A percentile compares a stretch with the other conserved stretches of the same genome.
Conservation (phyloP, 1,284 basidiomycete genomes). For the Leccinum angustisporum region DNA sequence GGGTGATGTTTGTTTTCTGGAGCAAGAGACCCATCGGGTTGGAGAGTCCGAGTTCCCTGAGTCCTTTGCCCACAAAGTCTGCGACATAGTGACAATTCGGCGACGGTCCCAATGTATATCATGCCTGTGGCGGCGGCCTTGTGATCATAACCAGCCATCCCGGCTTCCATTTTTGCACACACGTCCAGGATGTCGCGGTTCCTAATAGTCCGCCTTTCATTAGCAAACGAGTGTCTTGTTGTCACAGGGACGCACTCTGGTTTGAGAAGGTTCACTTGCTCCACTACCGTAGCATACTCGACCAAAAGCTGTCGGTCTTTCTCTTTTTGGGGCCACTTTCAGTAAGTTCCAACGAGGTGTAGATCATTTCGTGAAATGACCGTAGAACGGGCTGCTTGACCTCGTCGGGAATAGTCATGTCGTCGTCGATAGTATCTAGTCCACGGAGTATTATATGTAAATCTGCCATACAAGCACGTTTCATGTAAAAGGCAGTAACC, state of each 20-base stretch:
- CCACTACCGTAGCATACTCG: constrained; percentile 73
- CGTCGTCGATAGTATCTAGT: constrained; percentile 96
- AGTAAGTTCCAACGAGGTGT: constrained; percentile 87
- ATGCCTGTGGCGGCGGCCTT: constrained; percentile 64
- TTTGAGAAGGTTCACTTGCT: constrained; percentile 73
- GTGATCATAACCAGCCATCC: constrained; percentile 95
- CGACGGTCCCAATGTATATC: constrained; percentile 70
- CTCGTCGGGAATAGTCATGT: constrained; percentile 91
- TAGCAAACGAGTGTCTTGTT: neutral
- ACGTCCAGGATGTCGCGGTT: constrained; percentile 83
- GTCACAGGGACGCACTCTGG: constrained; percentile 50
- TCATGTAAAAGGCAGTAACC: too few relatives aligned
- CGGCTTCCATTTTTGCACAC: constrained; percentile 76
- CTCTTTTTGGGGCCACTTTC: constrained; percentile 85
- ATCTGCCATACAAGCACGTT: constrained; percentile 50
- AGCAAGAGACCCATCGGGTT: constrained; percentile 96
- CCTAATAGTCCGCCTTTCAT: constrained; percentile 43
- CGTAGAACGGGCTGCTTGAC: constrained; percentile 87
- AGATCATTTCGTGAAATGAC: constrained; percentile 79
- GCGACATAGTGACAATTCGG: constrained; percentile 99
- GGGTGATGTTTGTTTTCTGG: too few relatives aligned
- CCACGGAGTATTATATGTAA: constrained; percentile 85
- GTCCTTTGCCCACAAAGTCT: constrained; percentile 94
- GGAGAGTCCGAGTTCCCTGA: constrained; percentile 86
- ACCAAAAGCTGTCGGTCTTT: constrained; percentile 83